Evolutionary conservation across 208 protist genomes (phyloP), one percentile per base, ranked within the genome.

Genomic region (Trypanosoma boissoni): DNA sequence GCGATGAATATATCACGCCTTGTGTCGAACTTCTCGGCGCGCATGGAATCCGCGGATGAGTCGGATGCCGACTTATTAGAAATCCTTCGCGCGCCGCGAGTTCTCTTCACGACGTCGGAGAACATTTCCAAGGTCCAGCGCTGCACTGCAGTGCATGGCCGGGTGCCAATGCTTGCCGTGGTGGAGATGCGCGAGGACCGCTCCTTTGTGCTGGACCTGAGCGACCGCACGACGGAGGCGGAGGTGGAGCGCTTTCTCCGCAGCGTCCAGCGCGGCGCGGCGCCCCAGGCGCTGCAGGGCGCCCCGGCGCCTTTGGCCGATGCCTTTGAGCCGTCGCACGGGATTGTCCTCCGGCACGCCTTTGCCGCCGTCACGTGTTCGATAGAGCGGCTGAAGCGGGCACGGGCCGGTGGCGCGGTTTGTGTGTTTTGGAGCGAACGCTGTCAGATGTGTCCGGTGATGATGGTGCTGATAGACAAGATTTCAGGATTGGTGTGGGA

Each of bases 341-440:
- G 62, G 21, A 64, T 63, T 10, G 44, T 80, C 21, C 64, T 83
- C 10, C 50, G 24, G 16, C 48, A 80, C 58, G 64, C 60, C 2
- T 63, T 65, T 16, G 36, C 50, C 23, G 75, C 74, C n/a, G 72
- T 77, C 12, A 73, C 70, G 21, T 54, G 63, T 34, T 80, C 64
- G 5, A 59, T 78, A 12, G 8, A n/a, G 1, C 48, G 67, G 0
- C 49, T 82, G 44, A 28, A 64, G n/a, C 57, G 61, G 29, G 57
- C 56, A 34, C 7, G 12, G 50, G 31, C 29, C 9, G 70, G 68
- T 37, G 75, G 78, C 29, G 61, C 63, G 2, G 32, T 89, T 16
- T 68, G 59, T 48, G 68, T 81, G 14, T 85, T 77, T 50, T 86
- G 78, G 78, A 86, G 78, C 61, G 71, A 79, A n/a, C 74, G 69